Evolutionary conservation across 1,284 basidiomycete genomes (phyloP).

Genomic region (Melampsora abietis-canadensis): DNA sequence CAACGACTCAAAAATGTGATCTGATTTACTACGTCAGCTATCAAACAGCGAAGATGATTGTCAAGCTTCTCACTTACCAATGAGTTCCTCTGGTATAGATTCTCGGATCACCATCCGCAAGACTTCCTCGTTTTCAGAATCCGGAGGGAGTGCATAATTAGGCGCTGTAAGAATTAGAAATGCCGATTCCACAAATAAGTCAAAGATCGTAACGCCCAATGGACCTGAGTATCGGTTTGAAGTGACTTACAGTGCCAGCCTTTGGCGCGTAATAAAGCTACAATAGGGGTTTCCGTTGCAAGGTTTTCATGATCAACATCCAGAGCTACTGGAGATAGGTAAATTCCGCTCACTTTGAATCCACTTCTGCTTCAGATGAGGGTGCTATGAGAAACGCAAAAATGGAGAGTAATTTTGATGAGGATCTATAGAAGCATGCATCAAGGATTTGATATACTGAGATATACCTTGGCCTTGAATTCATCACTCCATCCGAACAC

Average conservation of each 20-base stretch:
- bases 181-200: background rate
- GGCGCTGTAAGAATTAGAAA: slow-evolving; percentile 44
- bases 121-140: slow-evolving; percentile 68
- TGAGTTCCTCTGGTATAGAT: slow-evolving; percentile 58
- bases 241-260: slow-evolving; percentile 61
- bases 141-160: slow-evolving; percentile 71
- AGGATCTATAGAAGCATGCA: too few species aligned
- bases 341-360: slow-evolving; percentile 1
- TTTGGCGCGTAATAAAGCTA: slow-evolving; percentile 62
- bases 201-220: too few species aligned
- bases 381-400: slow-evolving; percentile 55
- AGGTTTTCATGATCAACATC: too few species aligned
- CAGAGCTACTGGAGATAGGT: background rate
- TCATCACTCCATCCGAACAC: slow-evolving; percentile 74
- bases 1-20: too few species aligned
- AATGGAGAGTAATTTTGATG: too few species aligned
- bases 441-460: background rate
- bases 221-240: too few species aligned
- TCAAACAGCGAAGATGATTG: too few species aligned
- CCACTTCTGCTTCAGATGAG: slow-evolving; percentile 56
- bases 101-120: slow-evolving; percentile 82
- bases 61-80: slow-evolving; percentile 5
- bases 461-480: slow-evolving; percentile 61
- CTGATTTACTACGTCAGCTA: too few species aligned
- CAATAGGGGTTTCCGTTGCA: too few species aligned